Evolutionary conservation across 1,139 yeast genomes (phyloP), one percentile per base, ranked within the genome.

Genomic region (Lizanozyma gosingica): DNA sequence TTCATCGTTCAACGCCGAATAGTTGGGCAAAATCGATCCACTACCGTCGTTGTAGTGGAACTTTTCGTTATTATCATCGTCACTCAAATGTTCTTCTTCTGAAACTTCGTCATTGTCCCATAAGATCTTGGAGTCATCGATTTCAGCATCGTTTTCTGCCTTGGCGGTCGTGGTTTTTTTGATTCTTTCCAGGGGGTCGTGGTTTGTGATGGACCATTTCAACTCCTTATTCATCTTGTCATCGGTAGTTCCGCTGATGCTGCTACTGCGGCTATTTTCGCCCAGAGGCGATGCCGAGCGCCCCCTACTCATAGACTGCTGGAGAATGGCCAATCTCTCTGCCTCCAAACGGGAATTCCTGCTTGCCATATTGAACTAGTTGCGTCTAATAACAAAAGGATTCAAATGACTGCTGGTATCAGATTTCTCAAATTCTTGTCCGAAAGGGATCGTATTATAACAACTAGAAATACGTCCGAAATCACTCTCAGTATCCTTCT

Each of bases 11-110:
- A 73, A 68, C n/a, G 65, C 65, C n/a, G 76, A 70, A 51, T 67
- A 78, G 50, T 80, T 79, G 15, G 86, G 84, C 43, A 78, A 59
- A 34, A 71, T 70, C 45, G 75, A 71, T 4, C 81, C 82, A 11
- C 79, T 78, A 22, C 29, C 29, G 42, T 77, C 81, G 47, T 78
- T 82, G 47, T 76, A 78, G 42, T 71, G 76, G 47, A 77, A 73
- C 47, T 78, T 81, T 41, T 69, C 75, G 45, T 68, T 67, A 17
- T 67, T 65, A 42, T 78, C 83, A 41, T 77, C 78, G 48, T 79
- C 85, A 49, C 79, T 72, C n/a, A 79, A 66, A 46, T 77, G 80
- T 50, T 80, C 85, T 50, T 80, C 85, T 43, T 80, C 87, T 51
- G 82, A 73, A 3, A 62, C 65, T 41, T 68, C 74, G 34, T 63